Percentiles rank a stretch among this genome's conserved stretches.
Evolutionary conservation across 2,329 filamentous ascomycete species (phyloP).

Genomic region (Triangularia setosa): DNA sequence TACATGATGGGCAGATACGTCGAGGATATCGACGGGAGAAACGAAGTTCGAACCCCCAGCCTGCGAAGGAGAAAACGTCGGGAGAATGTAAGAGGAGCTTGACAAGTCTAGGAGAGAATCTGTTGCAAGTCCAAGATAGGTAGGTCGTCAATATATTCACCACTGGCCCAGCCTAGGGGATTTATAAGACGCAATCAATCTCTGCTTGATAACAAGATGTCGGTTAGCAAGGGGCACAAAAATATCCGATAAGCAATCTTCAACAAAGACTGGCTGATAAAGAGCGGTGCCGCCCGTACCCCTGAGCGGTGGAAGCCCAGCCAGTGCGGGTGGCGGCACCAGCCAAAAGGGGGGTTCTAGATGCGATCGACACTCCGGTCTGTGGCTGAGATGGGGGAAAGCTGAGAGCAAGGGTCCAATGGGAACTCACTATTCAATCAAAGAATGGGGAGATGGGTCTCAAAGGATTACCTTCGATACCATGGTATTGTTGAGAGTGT

Average conservation of each 20-base stretch:
- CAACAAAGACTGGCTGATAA: background rate
- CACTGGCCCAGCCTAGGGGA: background rate
- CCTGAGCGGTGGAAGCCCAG: background rate
- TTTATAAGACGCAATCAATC: background rate
- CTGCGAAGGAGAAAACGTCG: background rate
- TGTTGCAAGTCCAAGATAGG: background rate
- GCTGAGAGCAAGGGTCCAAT: background rate
- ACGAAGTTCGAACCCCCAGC: background rate
- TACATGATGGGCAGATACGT: slow-evolving; percentile 24
- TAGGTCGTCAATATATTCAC: background rate
- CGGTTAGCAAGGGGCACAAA: background rate
- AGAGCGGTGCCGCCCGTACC: background rate
- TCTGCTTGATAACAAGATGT: background rate
- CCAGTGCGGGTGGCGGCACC: background rate
- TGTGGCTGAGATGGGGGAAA: background rate
- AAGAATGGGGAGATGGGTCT: background rate
- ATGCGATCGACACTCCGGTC: slow-evolving; percentile 9
- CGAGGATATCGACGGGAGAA: background rate
- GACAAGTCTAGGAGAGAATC: background rate
- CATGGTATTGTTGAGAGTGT: background rate
- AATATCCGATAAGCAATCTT: background rate
- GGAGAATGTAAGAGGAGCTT: background rate
- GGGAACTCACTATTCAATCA: background rate
- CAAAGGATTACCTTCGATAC: background rate
- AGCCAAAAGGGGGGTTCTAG: slow-evolving; percentile 4